Evolutionary conservation across 2,329 filamentous ascomycete genomes (phyloP), one percentile per base, ranked within the genome.

Genomic region (Fusarium sp.): DNA sequence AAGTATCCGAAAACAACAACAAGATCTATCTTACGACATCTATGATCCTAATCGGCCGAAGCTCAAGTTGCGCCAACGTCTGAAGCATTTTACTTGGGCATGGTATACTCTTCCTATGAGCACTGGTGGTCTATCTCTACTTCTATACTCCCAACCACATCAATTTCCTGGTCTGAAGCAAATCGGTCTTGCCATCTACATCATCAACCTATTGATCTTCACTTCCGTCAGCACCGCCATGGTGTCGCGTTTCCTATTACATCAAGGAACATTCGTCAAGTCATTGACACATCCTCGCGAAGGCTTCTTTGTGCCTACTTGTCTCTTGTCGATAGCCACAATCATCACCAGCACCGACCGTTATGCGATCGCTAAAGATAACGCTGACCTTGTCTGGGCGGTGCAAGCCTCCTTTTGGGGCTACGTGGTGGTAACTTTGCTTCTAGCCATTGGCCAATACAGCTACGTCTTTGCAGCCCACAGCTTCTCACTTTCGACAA

Each of bases 101-200:
- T 93, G 90, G 90, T 94, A 90, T 78, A 91, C 90, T 3, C 81
- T 88, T 46, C 89, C 90, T 2, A 93, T 93, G 91, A 91, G 89
- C 42, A 93, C 91, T 0, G 92, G 91, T 28, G 90, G 90, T 1
- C 79, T 94, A 6, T 87, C 91, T 0, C 80, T 90, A 11, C 84
- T 93, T n/a, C 82, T 94, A 47, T 82, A 82, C 47, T 83, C 85
- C 7, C 87, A 88, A 55, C 91, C 91, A 5, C 86, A 89, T 71
- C 80, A 82, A 51, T 94, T 94, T 74, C 77, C 80, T 0, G 91
- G 91, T 1, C 81, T 93, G 4, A 76, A 79, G 13, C 84, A 86
- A 6, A 90, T 93, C 59, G 91, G 91, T 2, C 81, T 88, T 43
- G 85, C 87, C 23, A 83, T 93, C 43, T 93, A 91, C 79, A 84